Percentiles rank a stretch among this genome's conserved stretches.
These are phyloP conservation scores for Psilocybe tampanensis DNA, from an alignment of 768 basidiomycete genomes.

Conservation along the genomic window DNA sequence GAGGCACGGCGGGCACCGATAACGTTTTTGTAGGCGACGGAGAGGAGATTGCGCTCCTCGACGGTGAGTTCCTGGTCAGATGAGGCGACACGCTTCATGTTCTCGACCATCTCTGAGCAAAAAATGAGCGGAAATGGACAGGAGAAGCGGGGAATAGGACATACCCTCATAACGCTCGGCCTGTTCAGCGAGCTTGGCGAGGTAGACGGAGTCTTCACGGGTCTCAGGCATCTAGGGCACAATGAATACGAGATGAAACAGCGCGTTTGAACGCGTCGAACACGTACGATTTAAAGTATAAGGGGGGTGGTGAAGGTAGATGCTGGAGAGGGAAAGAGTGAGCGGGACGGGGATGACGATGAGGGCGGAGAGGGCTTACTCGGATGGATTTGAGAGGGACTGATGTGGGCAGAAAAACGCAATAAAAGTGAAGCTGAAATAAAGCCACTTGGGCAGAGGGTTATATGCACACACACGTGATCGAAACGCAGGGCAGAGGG, in stretches of 20 bases:
- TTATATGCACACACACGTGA: slow-evolving; percentile 44
- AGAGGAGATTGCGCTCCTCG: slow-evolving; percentile 97
- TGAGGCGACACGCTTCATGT: slow-evolving; percentile 98
- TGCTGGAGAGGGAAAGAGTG: slow-evolving; percentile 30
- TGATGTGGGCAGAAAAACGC: slow-evolving; percentile 50
- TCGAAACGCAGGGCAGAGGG: slow-evolving; percentile 46
- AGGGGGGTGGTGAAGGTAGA: slow-evolving; percentile 21
- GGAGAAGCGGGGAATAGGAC: slow-evolving; percentile 20
- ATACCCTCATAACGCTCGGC: slow-evolving; percentile 98
- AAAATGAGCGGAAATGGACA: slow-evolving; percentile 16
- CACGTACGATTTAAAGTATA: slow-evolving; percentile 45
- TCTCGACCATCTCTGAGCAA: slow-evolving; percentile 90
- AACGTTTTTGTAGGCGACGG: slow-evolving; percentile 99
- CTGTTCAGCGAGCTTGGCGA: slow-evolving; percentile 99
- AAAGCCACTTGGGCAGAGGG: slow-evolving; percentile 74
- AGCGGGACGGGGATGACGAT: slow-evolving; percentile 35
- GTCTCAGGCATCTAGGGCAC: slow-evolving; percentile 70
- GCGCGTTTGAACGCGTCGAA: slow-evolving; percentile 34
- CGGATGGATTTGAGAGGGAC: slow-evolving; percentile 32
- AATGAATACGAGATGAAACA: slow-evolving; percentile 39
- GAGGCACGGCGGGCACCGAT: slow-evolving; percentile 98
- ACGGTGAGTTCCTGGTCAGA: slow-evolving; percentile 98
- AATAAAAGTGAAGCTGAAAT: slow-evolving; percentile 61
- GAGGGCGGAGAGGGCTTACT: slow-evolving; percentile 42
- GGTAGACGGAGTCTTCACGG: slow-evolving; percentile 98